These are phyloP conservation scores for Malassezia restricta DNA, from an alignment of 1,284 basidiomycete genomes.

Conservation along the genomic window DNA sequence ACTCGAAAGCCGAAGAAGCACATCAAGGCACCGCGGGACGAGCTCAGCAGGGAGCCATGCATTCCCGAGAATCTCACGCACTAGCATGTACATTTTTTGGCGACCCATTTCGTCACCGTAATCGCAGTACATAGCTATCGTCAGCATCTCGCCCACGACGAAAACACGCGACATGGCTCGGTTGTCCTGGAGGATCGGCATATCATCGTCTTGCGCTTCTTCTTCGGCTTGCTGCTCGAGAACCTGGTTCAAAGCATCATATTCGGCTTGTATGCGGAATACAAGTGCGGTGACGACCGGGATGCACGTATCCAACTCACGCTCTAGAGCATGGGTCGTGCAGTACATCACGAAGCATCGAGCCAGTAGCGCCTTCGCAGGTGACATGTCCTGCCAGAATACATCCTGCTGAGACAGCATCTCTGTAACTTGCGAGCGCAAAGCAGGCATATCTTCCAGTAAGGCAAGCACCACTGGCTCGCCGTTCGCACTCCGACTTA, in stretches of 20 bases:
- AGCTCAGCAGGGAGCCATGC: slow-evolving; percentile 64
- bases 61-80: slow-evolving; percentile 55
- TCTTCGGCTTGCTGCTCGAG: slow-evolving; percentile 27
- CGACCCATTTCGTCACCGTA: slow-evolving; percentile 90
- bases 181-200: slow-evolving; percentile 14
- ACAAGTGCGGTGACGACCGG: slow-evolving; percentile 83
- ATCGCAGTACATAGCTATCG: slow-evolving; percentile 70
- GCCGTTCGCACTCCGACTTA: slow-evolving; percentile 52
- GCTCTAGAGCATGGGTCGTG: slow-evolving; percentile 54
- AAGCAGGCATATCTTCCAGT: slow-evolving; percentile 55
- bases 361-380: slow-evolving; percentile 70
- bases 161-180: slow-evolving; percentile 52
- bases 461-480: slow-evolving; percentile 59
- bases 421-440: slow-evolving; percentile 55
- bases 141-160: slow-evolving; percentile 67
- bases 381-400: slow-evolving; percentile 66
- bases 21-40: slow-evolving; percentile 70
- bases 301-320: slow-evolving; percentile 61
- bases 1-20: slow-evolving; percentile 68
- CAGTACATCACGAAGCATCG: slow-evolving; percentile 76
- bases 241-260: slow-evolving; percentile 21
- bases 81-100: slow-evolving; percentile 64
- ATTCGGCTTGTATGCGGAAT: slow-evolving; percentile 64
- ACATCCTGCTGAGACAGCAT: slow-evolving; percentile 56
- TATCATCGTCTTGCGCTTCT: slow-evolving; percentile 18